Evolutionary conservation across 257 asterid species (phyloP).

Genomic region (Solanum chaucha): DNA sequence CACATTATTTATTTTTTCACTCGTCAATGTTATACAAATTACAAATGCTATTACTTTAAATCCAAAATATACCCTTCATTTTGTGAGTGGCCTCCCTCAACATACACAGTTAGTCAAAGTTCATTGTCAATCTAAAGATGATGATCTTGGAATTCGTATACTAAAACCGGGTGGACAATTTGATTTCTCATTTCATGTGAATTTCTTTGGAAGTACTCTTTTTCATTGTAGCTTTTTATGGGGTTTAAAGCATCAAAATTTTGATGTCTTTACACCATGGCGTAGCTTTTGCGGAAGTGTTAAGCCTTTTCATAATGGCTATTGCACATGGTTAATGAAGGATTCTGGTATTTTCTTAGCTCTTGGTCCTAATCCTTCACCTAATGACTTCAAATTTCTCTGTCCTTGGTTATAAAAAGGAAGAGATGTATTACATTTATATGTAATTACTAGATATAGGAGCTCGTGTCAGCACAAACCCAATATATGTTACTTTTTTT

Average conservation of each 20-base stretch:
- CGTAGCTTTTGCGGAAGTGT: too few species aligned
- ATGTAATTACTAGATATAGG: too few species aligned
- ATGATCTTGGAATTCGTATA: too few species aligned
- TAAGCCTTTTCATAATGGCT: too few species aligned
- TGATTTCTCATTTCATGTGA: not conserved
- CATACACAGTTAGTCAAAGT: too few species aligned
- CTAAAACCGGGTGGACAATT: not conserved
- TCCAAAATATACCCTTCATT: too few species aligned
- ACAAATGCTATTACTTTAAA: not conserved
- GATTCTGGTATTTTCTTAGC: not conserved
- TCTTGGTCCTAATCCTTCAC: not conserved
- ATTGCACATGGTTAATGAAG: not conserved
- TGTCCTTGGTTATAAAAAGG: not conserved
- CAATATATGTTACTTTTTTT: too few species aligned
- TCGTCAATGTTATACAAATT: too few species aligned
- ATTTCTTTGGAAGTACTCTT: not conserved
- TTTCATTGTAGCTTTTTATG: not conserved
- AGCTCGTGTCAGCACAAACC: too few species aligned
- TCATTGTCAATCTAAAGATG: too few species aligned
- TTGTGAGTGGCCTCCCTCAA: not conserved
- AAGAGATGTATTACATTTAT: not conserved
- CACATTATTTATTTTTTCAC: too few species aligned
- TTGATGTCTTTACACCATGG: not conserved
- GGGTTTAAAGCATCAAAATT: not conserved
- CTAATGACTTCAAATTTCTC: not conserved